A percentile compares a stretch with the other conserved stretches of the same genome.
Conservation (phyloP, 176 grass and related monocot genomes). For the Rhynchospora breviuscula region DNA sequence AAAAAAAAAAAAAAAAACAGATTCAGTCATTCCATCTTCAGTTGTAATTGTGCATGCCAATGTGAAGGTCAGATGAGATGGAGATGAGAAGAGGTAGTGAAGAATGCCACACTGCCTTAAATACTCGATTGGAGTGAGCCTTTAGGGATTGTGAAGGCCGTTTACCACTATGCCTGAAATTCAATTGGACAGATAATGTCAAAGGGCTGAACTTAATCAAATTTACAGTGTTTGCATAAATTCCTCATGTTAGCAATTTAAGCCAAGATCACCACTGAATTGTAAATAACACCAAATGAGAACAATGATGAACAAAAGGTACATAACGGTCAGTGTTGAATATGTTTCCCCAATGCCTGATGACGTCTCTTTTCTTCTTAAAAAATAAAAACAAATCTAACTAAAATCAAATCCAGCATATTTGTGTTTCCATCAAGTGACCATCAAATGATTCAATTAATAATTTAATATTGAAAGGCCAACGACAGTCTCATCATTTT, state of each 20-base stretch:
- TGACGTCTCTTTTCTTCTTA: neutral
- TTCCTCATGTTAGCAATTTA: neutral
- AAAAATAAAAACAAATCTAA: neutral
- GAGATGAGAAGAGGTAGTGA: constrained; percentile 10
- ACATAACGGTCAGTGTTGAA: neutral
- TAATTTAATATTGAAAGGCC: neutral
- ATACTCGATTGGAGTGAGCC: constrained; percentile 18
- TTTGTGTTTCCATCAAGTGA: neutral
- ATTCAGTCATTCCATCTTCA: neutral
- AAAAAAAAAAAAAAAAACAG: too few species aligned
- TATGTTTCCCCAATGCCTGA: neutral
- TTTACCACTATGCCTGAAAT: constrained; percentile 1
- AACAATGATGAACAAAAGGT: neutral
- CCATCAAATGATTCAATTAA: neutral
- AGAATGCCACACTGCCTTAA: constrained; percentile 19
- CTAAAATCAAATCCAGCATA: neutral
- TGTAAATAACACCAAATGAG: neutral
- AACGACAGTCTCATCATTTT: neutral
- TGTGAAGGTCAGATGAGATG: constrained; percentile 20
- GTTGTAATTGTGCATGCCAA: neutral
- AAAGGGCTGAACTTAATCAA: neutral
- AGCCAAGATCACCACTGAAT: neutral
- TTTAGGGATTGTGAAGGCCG: constrained; percentile 11
- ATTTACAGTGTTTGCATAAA: neutral
- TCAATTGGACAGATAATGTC: neutral